Percentiles rank a stretch among this genome's conserved stretches.
These are phyloP conservation scores for Simplicillium sp. DNA, from an alignment of 2,329 filamentous ascomycete species.

Conservation along the genomic window DNA sequence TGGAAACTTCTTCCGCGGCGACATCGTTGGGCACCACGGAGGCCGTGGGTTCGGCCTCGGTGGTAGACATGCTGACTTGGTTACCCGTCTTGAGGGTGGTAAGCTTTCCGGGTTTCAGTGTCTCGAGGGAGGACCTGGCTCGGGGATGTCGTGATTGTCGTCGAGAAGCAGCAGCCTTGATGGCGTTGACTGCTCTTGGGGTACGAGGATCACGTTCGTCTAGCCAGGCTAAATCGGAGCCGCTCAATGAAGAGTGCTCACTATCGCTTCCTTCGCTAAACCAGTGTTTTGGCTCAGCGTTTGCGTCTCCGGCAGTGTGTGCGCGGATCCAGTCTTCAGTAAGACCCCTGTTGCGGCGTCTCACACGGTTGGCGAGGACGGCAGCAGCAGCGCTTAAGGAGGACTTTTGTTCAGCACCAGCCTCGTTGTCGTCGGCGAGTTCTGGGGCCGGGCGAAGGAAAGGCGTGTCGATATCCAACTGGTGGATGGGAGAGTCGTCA, in stretches of 20 bases:
- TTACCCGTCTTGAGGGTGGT: slow-evolving; percentile 16
- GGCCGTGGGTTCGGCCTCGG: slow-evolving; percentile 14
- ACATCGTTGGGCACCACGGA: slow-evolving; percentile 9
- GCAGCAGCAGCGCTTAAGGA: slow-evolving; percentile 46
- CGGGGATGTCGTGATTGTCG: slow-evolving; percentile 28
- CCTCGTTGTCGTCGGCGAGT: slow-evolving; percentile 10
- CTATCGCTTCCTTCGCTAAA: slow-evolving; percentile 65
- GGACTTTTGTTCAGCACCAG: slow-evolving; percentile 25
- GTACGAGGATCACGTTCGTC: slow-evolving; percentile 39
- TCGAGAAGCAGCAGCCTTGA: slow-evolving; percentile 13
- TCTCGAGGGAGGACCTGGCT: slow-evolving; percentile 46
- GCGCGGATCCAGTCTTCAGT: slow-evolving; percentile 83
- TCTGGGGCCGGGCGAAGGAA: slow-evolving; percentile 49
- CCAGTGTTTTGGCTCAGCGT: slow-evolving; percentile 70
- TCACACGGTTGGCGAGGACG: slow-evolving; percentile 53
- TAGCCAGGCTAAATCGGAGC: slow-evolving; percentile 47
- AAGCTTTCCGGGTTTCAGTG: slow-evolving; percentile 30
- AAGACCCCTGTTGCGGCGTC: slow-evolving; percentile 51
- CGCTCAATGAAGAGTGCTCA: slow-evolving; percentile 66
- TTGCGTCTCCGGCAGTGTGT: slow-evolving; percentile 62
- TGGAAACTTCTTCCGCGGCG: slow-evolving; percentile 12
- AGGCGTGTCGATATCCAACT: slow-evolving; percentile 51
- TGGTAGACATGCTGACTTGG: slow-evolving; percentile 21
- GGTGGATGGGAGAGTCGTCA: slow-evolving; percentile 51
- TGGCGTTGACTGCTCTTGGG: slow-evolving; percentile 27